Conservation (phyloP, 345 rosid species). For the Anastatica hierochuntica region DNA sequence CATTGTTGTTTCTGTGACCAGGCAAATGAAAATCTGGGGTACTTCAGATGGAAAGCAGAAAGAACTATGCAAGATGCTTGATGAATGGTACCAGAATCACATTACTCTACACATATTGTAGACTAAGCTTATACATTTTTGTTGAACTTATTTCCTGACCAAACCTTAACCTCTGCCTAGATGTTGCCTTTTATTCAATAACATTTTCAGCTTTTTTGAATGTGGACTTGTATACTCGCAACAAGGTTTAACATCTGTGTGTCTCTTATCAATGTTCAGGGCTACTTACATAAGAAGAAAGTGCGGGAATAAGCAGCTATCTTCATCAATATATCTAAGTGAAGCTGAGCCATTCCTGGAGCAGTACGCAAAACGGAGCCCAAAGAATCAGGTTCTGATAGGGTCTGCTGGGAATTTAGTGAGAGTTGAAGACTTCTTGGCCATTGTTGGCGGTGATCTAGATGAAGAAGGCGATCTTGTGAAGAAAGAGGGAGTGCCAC, state of each 20-base stretch:
- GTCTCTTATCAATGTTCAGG: constrained; percentile 35
- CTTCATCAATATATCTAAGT: constrained; percentile 66
- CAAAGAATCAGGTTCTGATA: constrained; percentile 59
- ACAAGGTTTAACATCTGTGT: neutral
- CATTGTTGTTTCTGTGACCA: constrained; percentile 22
- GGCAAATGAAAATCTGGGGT: constrained; percentile 91
- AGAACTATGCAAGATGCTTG: constrained; percentile 84
- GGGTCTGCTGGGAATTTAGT: constrained; percentile 88
- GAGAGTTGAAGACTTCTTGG: constrained; percentile 69
- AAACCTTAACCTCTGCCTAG: too few relatives aligned
- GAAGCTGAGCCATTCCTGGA: constrained; percentile 96
- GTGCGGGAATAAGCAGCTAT: constrained; percentile 53
- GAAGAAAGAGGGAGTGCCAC: constrained; percentile 40
- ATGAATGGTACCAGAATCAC: constrained; percentile 63
- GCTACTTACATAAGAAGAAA: constrained; percentile 63
- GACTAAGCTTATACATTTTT: neutral
- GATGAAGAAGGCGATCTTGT: constrained; percentile 94
- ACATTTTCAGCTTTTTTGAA: neutral
- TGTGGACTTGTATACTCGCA: neutral
- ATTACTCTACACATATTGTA: constrained; percentile 14
- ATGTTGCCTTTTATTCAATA: too few relatives aligned
- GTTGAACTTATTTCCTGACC: neutral
- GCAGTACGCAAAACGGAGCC: constrained; percentile 66
- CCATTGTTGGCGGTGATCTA: constrained; percentile 57
- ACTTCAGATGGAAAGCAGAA: constrained; percentile 74